Evolutionary conservation across 2,329 filamentous ascomycete genomes (phyloP), one percentile per base, ranked within the genome.

Genomic region (Penicillium occitanis): DNA sequence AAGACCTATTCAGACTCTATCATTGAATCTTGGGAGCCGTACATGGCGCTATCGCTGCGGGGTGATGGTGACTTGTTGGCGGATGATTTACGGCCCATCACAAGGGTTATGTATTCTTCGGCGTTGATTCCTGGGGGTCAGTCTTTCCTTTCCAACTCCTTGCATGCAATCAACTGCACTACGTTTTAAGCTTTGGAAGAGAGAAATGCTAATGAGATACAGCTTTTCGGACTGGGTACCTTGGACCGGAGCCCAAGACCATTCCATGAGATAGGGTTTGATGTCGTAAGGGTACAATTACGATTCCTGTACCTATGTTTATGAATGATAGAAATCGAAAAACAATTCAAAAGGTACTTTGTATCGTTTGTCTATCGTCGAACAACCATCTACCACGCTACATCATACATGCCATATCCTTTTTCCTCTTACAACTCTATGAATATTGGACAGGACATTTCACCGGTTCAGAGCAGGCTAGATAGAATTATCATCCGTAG

Each of bases 91-190:
- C 75, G 78, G 53, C 84, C 85, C 0, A 87, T 87, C 48, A 86
- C 84, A 4, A 73, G 79, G 25, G 84, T 84, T 46, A 87, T 87
- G 85, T 86, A 85, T 75, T 83, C 85, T 14, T 78, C 84, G 4
- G 84, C 84, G 40, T 69, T 87, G 69, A 79, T 85, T 60, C 83
- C 84, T 4, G 85, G 85, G 69, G 83, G 85, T 86, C 70, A 82
- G 83, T 44, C 19, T 28, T 55, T 7, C 35, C 51, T 13, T 19
- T 35, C 8, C 33, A 35, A 35, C 33, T 11, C 3, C 33, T 35
- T 35, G 10, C 33, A 2, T 35, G 33, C 33, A 35, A 35, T 35
- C 11, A 35, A 11, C 11, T 35, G 33, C 22, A 35, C 35, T 10
- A 14, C 10, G 14, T 40, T 14, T 13, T 64, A n/a, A 44, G 28